phyloP scores from a whole-genome alignment of 768 basidiomycete genomes.

The Amanita pseudoporphyria region DNA sequence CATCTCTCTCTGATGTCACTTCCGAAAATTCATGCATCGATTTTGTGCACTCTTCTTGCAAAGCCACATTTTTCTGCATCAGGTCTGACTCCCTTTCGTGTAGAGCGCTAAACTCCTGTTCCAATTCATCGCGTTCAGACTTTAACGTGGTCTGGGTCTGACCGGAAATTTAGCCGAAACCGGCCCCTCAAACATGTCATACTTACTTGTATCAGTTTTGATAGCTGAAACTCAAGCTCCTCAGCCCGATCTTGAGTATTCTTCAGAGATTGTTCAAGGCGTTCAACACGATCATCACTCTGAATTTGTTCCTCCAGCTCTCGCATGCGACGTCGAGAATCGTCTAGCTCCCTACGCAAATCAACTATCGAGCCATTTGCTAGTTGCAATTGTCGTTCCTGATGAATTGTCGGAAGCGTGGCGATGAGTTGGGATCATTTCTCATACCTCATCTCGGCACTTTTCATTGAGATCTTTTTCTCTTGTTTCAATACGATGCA shows the following conservation, averaged over 20 bases:
- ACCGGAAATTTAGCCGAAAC: neutral
- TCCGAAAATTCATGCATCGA: conserved; percentile 34
- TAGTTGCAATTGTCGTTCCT: conserved; percentile 74
- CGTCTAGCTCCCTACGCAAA: conserved; percentile 41
- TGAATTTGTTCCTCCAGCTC: conserved; percentile 79
- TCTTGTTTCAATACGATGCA: conserved; percentile 33
- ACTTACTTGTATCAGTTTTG: conserved; percentile 56
- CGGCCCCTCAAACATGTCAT: conserved; percentile 1
- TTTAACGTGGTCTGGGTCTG: conserved; percentile 52
- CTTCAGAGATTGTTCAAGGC: conserved; percentile 60
- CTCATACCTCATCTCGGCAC: conserved; percentile 42
- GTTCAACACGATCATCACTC: conserved; percentile 73
- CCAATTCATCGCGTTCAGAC: conserved; percentile 49
- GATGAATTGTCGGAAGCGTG: conserved; percentile 12
- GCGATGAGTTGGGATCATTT: neutral
- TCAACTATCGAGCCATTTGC: conserved; percentile 45
- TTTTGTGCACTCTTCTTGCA: conserved; percentile 30
- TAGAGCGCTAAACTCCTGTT: conserved; percentile 32
- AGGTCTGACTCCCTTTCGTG: conserved; percentile 37
- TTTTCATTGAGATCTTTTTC: conserved; percentile 48
- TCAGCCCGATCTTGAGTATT: conserved; percentile 77
- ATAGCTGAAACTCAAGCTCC: conserved; percentile 75
- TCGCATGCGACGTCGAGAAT: conserved; percentile 46
- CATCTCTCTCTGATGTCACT: conserved; percentile 35
- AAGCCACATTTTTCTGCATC: conserved; percentile 35